phyloP scores from a whole-genome alignment of 805 yeast species.

The Hanseniaspora vineae region DNA sequence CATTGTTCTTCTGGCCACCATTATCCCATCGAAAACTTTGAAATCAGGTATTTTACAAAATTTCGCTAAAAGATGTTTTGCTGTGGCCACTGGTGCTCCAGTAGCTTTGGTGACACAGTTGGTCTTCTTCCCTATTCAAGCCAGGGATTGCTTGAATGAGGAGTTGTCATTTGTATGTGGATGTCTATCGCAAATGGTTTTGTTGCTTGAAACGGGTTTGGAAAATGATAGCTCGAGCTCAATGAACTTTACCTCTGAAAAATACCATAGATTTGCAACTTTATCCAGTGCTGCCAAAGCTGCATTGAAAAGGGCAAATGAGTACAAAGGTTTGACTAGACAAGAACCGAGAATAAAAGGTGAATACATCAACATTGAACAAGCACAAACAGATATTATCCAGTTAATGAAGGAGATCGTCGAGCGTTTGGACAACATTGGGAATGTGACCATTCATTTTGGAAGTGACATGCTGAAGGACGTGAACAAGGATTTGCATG shows the following conservation, averaged over 20 bases:
- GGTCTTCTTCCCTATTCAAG: constrained; percentile 33
- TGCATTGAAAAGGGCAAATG: constrained; percentile 29
- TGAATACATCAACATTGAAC: constrained; percentile 26
- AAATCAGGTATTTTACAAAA: constrained; percentile 30
- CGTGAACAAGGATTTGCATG: constrained; percentile 26
- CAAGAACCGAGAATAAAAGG: constrained; percentile 40
- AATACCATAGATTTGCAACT: constrained; percentile 22
- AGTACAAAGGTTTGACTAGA: constrained; percentile 27
- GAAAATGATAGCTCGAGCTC: constrained; percentile 22
- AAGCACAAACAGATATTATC: constrained; percentile 31
- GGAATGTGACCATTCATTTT: constrained; percentile 28
- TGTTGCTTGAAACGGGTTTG: constrained; percentile 28
- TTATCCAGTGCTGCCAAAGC: constrained; percentile 27
- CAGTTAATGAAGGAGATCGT: constrained; percentile 33
- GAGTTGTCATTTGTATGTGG: constrained; percentile 31
- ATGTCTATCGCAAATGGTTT: constrained; percentile 27
- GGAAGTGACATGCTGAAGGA: constrained; percentile 37
- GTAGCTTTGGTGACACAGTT: constrained; percentile 34
- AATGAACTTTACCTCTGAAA: constrained; percentile 17
- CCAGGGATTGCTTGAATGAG: constrained; percentile 31
- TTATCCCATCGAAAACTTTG: constrained; percentile 24
- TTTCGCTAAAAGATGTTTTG: constrained; percentile 37
- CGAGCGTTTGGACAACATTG: constrained; percentile 35
- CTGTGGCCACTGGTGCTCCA: constrained; percentile 38
- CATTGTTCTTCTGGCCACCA: constrained; percentile 34